phyloP scores from a whole-genome alignment of 495 filamentous ascomycete genomes.

The Talaromyces thailandensis region DNA sequence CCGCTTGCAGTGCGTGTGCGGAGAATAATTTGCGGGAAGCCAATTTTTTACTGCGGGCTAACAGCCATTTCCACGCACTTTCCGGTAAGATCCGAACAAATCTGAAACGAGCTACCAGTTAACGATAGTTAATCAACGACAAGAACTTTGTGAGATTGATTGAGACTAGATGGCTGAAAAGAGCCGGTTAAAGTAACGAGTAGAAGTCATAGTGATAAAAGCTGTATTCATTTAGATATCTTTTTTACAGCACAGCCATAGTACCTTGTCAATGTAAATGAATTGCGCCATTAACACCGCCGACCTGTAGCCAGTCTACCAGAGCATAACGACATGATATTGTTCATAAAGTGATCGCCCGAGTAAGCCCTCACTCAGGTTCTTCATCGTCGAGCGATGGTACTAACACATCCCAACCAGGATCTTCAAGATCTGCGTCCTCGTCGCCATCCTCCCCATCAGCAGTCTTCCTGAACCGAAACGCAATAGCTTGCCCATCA shows the following conservation, averaged over 20 bases:
- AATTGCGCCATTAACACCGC: not conserved
- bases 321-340: not conserved
- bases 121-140: not conserved
- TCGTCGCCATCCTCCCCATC: slow-evolving; percentile 11
- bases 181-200: not conserved
- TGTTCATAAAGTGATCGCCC: not conserved
- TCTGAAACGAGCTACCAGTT: not conserved
- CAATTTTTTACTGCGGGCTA: not conserved
- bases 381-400: slow-evolving; percentile 52
- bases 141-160: not conserved
- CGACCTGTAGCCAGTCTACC: not conserved
- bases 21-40: not conserved
- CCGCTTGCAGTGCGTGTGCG: not conserved
- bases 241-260: not conserved
- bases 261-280: not conserved
- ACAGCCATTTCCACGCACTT: not conserved
- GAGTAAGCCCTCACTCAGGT: not conserved
- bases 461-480: slow-evolving; percentile 40
- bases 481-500: slow-evolving; percentile 60
- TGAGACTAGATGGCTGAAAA: not conserved
- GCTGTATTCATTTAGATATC: not conserved
- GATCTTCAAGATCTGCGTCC: slow-evolving; percentile 34
- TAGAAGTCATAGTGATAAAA: not conserved
- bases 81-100: not conserved
- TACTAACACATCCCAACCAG: slow-evolving; percentile 56